Base-by-base conservation (phyloP, 1,139 yeast genomes). In the Blastobotrys indianensis region DNA sequence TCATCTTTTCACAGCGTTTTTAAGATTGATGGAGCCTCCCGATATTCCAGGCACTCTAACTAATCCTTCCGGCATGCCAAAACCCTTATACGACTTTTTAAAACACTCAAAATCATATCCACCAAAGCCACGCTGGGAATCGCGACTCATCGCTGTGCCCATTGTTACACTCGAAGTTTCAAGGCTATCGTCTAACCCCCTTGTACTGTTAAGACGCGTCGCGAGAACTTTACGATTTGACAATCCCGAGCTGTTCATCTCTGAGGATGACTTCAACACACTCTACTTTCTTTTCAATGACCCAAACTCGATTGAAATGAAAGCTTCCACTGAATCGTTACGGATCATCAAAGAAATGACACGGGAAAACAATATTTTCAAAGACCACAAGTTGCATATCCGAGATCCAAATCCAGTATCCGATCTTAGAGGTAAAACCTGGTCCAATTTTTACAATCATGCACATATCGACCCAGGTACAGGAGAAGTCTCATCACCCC, bases 211-310 rank as follows among this genome's bases (percentile, higher is more conserved):
- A 41, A 68, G 80, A 48, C 79, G 83, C 54, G 78, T 82, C 1
- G 74, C 85, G 33, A 81, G 79, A 54, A 77, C 82, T 0, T 68
- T 87, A 38, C 74, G 77, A 29, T 85, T 85, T 62, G 85, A 83
- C 40, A 79, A 82, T 52, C 81, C 85, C 35, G 80, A 81, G 46
- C 64, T 79, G 4, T 85, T 82, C 57, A 76, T 80, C 43, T 82
- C 88, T 1, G 77, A 84, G 45, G 95, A 87, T 58, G 94, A 86
- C 60, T 87, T 76, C 61, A 78, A 88, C 9, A 73, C 88, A 25
- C 67, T 87, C 50, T 86, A 82, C 59, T 79, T 84, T 48, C 68
- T 85, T 31, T 85, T 87, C 62, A 77, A 76, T 50, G 85, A 81
- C 37, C 73, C 83, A 0, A 72, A 69, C 47, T 79, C 76, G 8